Base-by-base conservation (phyloP, 805 yeast species). In the Ogataea trehalophila region DNA sequence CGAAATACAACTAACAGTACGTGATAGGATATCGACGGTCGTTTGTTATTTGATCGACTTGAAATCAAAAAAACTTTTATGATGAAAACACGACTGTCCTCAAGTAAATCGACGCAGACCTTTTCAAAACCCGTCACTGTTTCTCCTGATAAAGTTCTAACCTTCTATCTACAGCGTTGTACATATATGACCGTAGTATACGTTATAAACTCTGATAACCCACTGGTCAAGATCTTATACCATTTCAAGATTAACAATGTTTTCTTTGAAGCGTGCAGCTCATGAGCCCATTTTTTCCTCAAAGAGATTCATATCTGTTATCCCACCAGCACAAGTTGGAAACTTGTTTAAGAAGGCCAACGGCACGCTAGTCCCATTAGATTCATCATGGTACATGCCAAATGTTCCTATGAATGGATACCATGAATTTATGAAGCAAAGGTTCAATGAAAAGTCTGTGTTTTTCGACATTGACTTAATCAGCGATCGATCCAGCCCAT, bases 381-480 rank as follows among this genome's bases (percentile, higher is more conserved):
- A 92, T 65, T 81, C 95, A 5, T 83, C 97, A 0, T 94, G 98
- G 97, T 89, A 82, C 65, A 76, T 92, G 79, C 97, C 98, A 42
- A 84, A 82, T 59, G 71, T 69, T 37, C 82, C 84, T 11, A 72
- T 77, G 39, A 73, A 78, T 53, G 91, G 85, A 0, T 66, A 63
- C 36, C 71, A 75, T 18, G 88, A 89, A 62, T 83, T 75, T 60
- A 66, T 69, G 39, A 63, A 71, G 22, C 80, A 75, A 44, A 76
- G 97, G 51, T 47, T 68, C 13, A 68, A 86, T 9, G 81, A 83
- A 15, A 70, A 77, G 8, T 76, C 97, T 0, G 80, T 81, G 4
- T 88, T 75, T 65, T 86, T 90, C 57, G 96, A 89, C 58, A 78
- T 92, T 43, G 96, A 88, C 55, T 78, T 69, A 20, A 68, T 87